phyloP scores from a whole-genome alignment of 2,329 filamentous ascomycete genomes.

The Xylogone sp. region DNA sequence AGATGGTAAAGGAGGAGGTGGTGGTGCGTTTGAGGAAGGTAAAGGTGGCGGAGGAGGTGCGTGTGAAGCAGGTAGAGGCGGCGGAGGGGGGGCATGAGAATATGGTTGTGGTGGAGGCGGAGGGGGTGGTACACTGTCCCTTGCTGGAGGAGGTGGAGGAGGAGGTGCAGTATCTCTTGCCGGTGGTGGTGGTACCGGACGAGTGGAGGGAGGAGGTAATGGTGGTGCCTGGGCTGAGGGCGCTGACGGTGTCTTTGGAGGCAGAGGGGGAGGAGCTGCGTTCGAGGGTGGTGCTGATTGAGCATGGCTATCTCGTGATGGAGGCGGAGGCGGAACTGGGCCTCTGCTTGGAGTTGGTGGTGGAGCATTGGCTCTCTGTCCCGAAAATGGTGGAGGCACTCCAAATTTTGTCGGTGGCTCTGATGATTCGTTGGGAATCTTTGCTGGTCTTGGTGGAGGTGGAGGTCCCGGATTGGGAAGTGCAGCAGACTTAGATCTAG shows the following conservation, averaged over 20 bases:
- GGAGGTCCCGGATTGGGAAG: constrained; percentile 55
- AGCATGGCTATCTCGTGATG: constrained; percentile 42
- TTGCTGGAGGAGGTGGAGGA: constrained; percentile 19
- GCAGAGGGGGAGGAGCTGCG: constrained; percentile 33
- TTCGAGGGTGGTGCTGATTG: constrained; percentile 32
- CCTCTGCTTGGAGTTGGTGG: constrained; percentile 73
- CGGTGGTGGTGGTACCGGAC: constrained; percentile 52
- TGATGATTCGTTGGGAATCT: constrained; percentile 55
- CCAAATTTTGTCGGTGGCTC: constrained; percentile 54
- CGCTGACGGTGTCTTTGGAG: constrained; percentile 38
- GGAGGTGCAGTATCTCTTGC: constrained; percentile 26
- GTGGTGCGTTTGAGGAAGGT: constrained; percentile 28
- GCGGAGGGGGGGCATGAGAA: constrained; percentile 15
- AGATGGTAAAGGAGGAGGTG: constrained; percentile 31
- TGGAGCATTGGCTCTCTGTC: constrained; percentile 60
- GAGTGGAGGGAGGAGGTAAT: constrained; percentile 46
- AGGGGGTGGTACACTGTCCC: constrained; percentile 19
- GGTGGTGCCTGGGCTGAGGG: constrained; percentile 42
- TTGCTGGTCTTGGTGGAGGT: constrained; percentile 65
- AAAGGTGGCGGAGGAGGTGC: constrained; percentile 38
- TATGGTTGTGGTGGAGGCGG: constrained; percentile 32
- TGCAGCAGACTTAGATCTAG: constrained; percentile 44
- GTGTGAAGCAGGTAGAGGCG: constrained; percentile 9
- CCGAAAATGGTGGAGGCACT: constrained; percentile 76
- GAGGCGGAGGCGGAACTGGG: constrained; percentile 67